Evolutionary conservation across 306 rosid genomes (phyloP), one percentile per base, ranked within the genome.

Genomic region (Cicer chorassanicum): DNA sequence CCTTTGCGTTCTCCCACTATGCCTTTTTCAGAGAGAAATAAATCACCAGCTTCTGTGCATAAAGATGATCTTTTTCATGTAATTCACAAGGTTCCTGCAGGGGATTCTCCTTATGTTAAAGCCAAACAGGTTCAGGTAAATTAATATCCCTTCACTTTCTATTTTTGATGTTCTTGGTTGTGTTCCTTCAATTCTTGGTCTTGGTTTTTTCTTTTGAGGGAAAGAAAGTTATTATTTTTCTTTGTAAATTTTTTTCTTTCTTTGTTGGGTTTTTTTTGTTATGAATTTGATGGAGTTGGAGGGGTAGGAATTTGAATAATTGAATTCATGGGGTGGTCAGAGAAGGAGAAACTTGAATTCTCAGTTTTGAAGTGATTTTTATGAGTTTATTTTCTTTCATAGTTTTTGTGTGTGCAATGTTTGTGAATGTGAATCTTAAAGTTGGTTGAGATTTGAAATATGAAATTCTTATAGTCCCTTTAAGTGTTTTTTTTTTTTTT

Each of bases 71-170:
- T 69, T 76, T 94, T 90, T 72, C 97, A 90, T 65, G 70, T 87
- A 0, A 70, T 87, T 78, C 91, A 94, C 55, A 94, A 94, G 83
- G 96, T 94, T 7, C 97, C 99, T 62, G 65, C 93, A 6, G 96
- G 99, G 44, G 93, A 94, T 78, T 92, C 99, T 16, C 97, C 99
- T 2, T 94, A 92, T 53, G 99, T 92, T 8, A 88, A 85, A 74
- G 97, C 99, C 70, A 94, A 94, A 68, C 96, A 94, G 43, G 96
- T 92, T 90, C 96, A 94, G 93, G 99, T 88, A 54, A 59, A n/a
- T 76, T 7, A 19, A 1, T 16, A 29, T 7, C 16, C 70, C 24
- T 64, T 45, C 2, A 43, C 42, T 42, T 68, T 49, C 36, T 24
- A 21, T 68, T 59, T 59, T 61, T 6, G 24, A 0, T 70, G 24